These are phyloP conservation scores for Kitagawia praeruptora DNA, from an alignment of 129 eudicot genomes.

Conservation along the genomic window DNA sequence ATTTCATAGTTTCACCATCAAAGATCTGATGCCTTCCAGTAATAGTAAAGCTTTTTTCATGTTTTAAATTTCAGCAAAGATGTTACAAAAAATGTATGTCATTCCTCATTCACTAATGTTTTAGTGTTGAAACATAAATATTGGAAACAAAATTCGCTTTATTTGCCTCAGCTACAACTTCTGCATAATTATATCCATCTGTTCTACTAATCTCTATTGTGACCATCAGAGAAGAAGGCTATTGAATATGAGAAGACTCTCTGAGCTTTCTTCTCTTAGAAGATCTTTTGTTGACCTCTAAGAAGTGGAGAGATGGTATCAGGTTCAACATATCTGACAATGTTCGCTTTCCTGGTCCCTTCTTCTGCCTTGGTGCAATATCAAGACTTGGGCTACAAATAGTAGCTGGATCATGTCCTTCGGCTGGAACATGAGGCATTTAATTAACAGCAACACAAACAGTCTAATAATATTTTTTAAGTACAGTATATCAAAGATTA, in stretches of 20 bases:
- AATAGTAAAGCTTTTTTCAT: no score
- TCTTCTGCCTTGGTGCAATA: conserved; percentile 22
- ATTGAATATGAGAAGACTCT: conserved; percentile 20
- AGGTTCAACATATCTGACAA: conserved; percentile 62
- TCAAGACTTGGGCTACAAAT: conserved; percentile 24
- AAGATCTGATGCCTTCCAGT: no score
- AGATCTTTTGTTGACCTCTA: conserved; percentile 33
- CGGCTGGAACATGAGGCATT: conserved; percentile 30
- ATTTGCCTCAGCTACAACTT: conserved; percentile 79
- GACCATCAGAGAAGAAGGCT: conserved; percentile 19
- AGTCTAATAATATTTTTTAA: not conserved
- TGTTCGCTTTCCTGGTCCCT: conserved; percentile 52
- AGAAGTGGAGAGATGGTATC: conserved; percentile 53
- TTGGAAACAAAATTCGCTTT: conserved; percentile 71
- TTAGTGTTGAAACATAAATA: conserved; percentile 70
- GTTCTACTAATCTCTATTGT: conserved; percentile 21
- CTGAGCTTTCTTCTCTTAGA: conserved; percentile 52
- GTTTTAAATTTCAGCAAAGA: no score
- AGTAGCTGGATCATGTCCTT: conserved; percentile 29
- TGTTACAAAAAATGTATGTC: no score
- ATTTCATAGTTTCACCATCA: no score
- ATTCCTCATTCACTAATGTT: no score
- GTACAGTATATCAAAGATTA: conserved; percentile 3
- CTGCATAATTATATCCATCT: conserved; percentile 50
- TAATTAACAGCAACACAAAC: not conserved